Base-by-base conservation (phyloP, 768 basidiomycete species). In the Leccinum disarticulatum region DNA sequence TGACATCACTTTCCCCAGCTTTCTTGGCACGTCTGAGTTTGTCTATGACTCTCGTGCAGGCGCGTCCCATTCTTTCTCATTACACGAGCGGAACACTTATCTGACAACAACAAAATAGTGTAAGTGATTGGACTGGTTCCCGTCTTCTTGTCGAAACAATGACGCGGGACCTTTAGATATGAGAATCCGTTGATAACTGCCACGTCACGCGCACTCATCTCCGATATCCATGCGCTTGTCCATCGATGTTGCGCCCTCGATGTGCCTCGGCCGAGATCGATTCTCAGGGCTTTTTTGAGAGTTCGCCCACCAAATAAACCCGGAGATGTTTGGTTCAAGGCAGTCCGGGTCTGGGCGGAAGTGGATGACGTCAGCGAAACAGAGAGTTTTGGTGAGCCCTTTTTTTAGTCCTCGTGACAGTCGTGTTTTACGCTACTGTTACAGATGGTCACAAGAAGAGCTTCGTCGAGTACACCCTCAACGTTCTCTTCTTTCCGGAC, bases 121-220 rank as follows among this genome's bases (percentile, higher is more conserved):
- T 74, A 60, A 74, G 66, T 73, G n/a, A 57, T 36, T 33, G 51
- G 49, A 30, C 19, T 49, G 25, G n/a, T 33, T n/a, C 25, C 27
- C 33, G 11, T 51, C 51, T 28, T 38, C 17, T 19, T 31, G 33
- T 38, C 13, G 30, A 55, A 53, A 25, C 52, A 55, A 61, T 70
- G 11, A 70, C 41, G 4, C 51, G 43, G 33, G 30, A 30, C 30
- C 38, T 38, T 36, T 61, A 88, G 87, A 66, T 92, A 92, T 67
- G 89, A 92, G 75, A 92, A 92, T 66, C 91, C 91, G 3, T 71
- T 88, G 62, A 69, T 92, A 43, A 91, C 89, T 35, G 88, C 90
- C 36, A 88, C 85, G 6, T 88, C 90, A 38, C 84, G 88, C 54
- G 79, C 82, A 46, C 77, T 90, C 53, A 89, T 93, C 60, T 79